Percentiles rank a stretch among this genome's conserved stretches.
Evolutionary conservation across 2,329 filamentous ascomycete species (phyloP).

Genomic region (Xylariaceae sp.): DNA sequence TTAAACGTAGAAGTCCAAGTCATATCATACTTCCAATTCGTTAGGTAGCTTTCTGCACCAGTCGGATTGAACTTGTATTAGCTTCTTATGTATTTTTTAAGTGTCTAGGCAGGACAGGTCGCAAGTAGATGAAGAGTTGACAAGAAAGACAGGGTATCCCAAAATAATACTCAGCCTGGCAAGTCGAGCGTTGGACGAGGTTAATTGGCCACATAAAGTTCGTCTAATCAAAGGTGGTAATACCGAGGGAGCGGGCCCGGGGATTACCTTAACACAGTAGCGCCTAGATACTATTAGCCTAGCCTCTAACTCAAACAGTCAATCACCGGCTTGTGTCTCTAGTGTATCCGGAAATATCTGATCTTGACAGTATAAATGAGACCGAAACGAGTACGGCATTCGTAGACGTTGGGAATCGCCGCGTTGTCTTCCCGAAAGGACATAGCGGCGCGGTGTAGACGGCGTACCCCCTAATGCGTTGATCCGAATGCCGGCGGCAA

Average conservation of each 20-base stretch:
- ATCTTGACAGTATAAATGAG: not conserved
- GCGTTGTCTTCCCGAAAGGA: not conserved
- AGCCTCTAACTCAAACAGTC: conserved; percentile 13
- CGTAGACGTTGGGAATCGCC: not conserved
- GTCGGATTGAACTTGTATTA: too few relatives aligned
- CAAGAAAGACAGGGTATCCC: too few relatives aligned
- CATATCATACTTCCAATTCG: too few relatives aligned
- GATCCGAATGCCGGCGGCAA: conserved; percentile 23
- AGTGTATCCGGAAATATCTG: not conserved
- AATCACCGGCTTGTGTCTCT: conserved; percentile 4
- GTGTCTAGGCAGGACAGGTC: too few relatives aligned
- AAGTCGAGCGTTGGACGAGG: not conserved
- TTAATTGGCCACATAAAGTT: conserved; percentile 11
- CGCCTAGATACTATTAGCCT: too few relatives aligned
- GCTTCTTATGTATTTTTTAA: too few relatives aligned
- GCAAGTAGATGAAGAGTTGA: too few relatives aligned
- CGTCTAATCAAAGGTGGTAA: conserved; percentile 16
- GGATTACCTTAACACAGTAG: conserved; percentile 12
- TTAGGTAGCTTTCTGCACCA: too few relatives aligned
- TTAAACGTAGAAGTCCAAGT: too few relatives aligned
- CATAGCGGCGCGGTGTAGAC: not conserved
- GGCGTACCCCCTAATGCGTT: not conserved
- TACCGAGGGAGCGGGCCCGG: conserved; percentile 17
- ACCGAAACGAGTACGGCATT: not conserved
- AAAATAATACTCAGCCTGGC: too few relatives aligned